Conservation (phyloP, 495 filamentous ascomycete species). For the Tuber brumale region DNA sequence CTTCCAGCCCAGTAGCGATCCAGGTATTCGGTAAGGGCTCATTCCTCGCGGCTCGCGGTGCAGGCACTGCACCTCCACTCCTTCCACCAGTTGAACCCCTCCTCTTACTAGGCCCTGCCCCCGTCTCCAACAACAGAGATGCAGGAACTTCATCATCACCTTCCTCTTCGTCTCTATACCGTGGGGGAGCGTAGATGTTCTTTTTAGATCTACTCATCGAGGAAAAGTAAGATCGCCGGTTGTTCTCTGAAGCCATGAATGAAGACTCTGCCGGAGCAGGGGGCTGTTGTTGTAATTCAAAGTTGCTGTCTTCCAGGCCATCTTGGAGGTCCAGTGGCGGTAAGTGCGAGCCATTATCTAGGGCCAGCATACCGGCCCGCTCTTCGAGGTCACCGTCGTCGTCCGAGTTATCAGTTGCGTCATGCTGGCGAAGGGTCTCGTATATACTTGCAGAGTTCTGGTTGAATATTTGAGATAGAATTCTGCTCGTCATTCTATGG, state of each 20-base stretch:
- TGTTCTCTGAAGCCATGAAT: conserved; percentile 27
- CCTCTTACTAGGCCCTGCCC: conserved; percentile 30
- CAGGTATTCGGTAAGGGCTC: conserved; percentile 53
- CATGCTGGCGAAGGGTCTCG: conserved; percentile 39
- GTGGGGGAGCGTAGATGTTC: conserved; percentile 39
- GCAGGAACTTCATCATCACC: conserved; percentile 86
- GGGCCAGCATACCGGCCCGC: conserved; percentile 52
- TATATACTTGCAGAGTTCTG: conserved; percentile 40
- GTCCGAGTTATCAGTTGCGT: conserved; percentile 30
- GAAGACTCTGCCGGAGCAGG: conserved; percentile 31
- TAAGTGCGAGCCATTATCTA: conserved; percentile 42
- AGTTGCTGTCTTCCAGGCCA: conserved; percentile 52
- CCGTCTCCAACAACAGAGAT: conserved; percentile 75
- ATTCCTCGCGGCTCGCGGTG: conserved; percentile 47
- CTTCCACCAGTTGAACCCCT: conserved; percentile 11
- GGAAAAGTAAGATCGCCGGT: conserved; percentile 33
- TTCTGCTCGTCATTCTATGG: conserved; percentile 33
- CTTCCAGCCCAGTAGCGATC: conserved; percentile 25
- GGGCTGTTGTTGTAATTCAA: conserved; percentile 31
- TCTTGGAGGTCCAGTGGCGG: conserved; percentile 61
- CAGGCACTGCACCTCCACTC: conserved; percentile 49
- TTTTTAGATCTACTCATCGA: conserved; percentile 31
- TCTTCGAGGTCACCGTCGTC: conserved; percentile 57
- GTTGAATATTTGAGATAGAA: conserved; percentile 41
- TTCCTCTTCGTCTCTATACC: conserved; percentile 57